Percentiles rank a stretch among this genome's conserved stretches.
These are phyloP conservation scores for Leccinum obscurum DNA, from an alignment of 768 basidiomycete species.

Conservation along the genomic window DNA sequence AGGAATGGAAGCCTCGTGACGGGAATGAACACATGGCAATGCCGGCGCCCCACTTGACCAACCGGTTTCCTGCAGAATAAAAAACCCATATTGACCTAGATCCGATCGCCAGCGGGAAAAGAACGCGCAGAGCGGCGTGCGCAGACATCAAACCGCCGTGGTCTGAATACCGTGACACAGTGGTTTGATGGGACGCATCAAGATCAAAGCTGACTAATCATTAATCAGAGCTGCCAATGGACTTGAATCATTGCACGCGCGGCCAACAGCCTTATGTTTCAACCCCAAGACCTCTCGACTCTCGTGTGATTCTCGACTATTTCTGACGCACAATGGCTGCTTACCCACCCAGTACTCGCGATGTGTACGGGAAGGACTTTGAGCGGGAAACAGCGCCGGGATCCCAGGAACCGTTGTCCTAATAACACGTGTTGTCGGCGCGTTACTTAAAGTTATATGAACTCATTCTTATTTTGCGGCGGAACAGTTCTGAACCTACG, in stretches of 20 bases:
- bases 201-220: not conserved
- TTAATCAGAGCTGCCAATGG: not conserved
- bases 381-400: not conserved
- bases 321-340: not conserved
- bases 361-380: not conserved
- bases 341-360: not conserved
- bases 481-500: not conserved
- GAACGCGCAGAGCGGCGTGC: not conserved
- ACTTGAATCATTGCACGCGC: no score
- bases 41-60: not conserved
- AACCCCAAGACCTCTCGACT: no score
- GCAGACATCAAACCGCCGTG: not conserved
- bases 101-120: constrained; percentile 3
- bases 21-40: not conserved
- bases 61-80: not conserved
- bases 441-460: not conserved
- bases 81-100: not conserved
- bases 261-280: no score
- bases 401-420: not conserved
- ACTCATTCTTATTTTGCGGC: not conserved
- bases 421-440: not conserved
- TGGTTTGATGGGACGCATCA: no score
- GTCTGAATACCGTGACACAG: no score
- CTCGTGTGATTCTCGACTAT: not conserved
- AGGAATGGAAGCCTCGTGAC: not conserved